Base-by-base conservation (phyloP, 306 rosid species). In the Casuarina glauca region DNA sequence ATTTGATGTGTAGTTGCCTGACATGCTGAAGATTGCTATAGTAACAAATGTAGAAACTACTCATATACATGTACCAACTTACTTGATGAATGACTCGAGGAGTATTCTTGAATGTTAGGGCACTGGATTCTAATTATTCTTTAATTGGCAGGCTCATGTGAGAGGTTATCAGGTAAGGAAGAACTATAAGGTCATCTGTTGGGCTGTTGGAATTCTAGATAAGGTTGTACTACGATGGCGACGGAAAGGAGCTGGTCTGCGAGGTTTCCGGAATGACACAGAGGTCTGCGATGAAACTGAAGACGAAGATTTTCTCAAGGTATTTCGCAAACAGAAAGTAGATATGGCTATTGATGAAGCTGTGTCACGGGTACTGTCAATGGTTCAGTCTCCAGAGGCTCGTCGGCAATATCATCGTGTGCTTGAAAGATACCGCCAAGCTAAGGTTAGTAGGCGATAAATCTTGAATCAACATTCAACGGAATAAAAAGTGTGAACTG, bases 221-320 rank as follows among this genome's bases (percentile, higher is more conserved):
- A 96, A 93, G 89, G 96, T 86, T 76, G 94, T 96, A 72, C 90
- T 96, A 11, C 84, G 99, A 46, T 96, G 99, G 99, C 79, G 90
- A 66, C 86, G 98, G 82, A 96, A 86, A 86, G 91, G 97, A 71
- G 78, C 54, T 60, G 99, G 99, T 80, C 84, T 96, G 82, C 88
- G 84, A 68, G 89, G 93, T 48, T 89, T 89, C 72, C 85, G 81
- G 35, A 82, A 78, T 17, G 96, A 87, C 62, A 68, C 75, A 62
- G 73, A 85, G 13, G 32, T 84, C 19, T 73, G 75, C 41, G 90
- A 82, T 58, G 95, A 87, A 60, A 85, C 82, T 82, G 97, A 89
- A 43, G 99, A 91, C 32, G 98, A 92, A 64, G 99, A 96, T 70
- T 84, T 96, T 82, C 93, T 93, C 78, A 91, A 83, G 86, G 90